Evolutionary conservation across 2,329 filamentous ascomycete genomes (phyloP).

Genomic region (Colletotrichum sp.): DNA sequence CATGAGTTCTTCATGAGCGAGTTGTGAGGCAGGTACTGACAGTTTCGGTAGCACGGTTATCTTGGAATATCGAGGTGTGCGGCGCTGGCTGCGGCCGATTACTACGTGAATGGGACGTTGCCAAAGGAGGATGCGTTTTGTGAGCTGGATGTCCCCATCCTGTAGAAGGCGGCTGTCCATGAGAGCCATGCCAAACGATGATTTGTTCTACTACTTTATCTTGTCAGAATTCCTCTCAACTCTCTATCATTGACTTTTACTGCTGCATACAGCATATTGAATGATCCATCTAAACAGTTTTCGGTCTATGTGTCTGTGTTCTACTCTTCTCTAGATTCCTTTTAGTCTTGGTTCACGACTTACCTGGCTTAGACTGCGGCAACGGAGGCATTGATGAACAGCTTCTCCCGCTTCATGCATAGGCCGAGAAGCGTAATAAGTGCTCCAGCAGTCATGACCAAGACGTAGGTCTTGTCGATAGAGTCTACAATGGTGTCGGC

Average conservation of each 20-base stretch:
- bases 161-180: too few species aligned
- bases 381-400: constrained; percentile 24
- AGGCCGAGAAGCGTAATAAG: constrained; percentile 31
- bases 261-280: accelerated
- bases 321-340: background rate
- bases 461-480: constrained; percentile 26
- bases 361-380: background rate
- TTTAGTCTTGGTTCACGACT: background rate
- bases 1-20: constrained; percentile 7
- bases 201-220: too few species aligned
- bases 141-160: constrained; percentile 5
- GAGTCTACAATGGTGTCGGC: background rate
- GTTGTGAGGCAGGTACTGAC: accelerated
- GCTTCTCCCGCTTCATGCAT: constrained; percentile 37
- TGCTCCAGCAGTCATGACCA: constrained; percentile 35
- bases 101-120: constrained; percentile 24
- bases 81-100: constrained; percentile 9
- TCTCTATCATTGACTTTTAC: background rate
- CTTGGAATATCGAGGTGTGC: constrained; percentile 9
- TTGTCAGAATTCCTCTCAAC: too few species aligned
- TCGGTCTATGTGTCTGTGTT: background rate
- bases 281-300: accelerated
- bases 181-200: too few species aligned
- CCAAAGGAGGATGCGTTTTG: constrained; percentile 21
- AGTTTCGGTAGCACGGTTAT: background rate